Evolutionary conservation across 2,329 filamentous ascomycete genomes (phyloP), one percentile per base, ranked within the genome.

Genomic region (Fusarium siculi): DNA sequence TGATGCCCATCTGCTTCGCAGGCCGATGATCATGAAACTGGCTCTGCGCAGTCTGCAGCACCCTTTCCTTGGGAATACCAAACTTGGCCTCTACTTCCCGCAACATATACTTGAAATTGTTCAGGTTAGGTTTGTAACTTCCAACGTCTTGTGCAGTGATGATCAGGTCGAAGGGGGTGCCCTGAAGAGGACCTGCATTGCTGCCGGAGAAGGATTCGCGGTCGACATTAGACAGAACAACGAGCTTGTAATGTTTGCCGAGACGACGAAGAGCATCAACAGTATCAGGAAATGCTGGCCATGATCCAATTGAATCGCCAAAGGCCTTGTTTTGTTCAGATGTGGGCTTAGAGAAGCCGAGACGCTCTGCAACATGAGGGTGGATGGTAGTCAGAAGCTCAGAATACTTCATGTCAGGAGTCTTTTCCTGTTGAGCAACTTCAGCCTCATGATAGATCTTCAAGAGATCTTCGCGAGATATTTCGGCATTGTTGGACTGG

Each of bases 61-160:
- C 84, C 75, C 89, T 80, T 0, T 82, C 81, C 73, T 88, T 89
- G 58, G 84, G 81, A 0, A 92, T 79, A 0, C 88, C 89, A 74
- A 92, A 89, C n/a, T 85, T 84, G 3, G 81, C 76, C 75, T 87
- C 68, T 4, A 89, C 87, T 53, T 87, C 82, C 16, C 82, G 79
- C 9, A 93, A 78, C 85, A 94, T 85, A 77, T 91, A 90, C 63
- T 89, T 85, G 66, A 94, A 94, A 71, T 94, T 93, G 57, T 83
- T 82, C 36, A 83, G 76, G 73, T 90, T 85, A 0, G 93, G 93
- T 81, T 94, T 95, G 78, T 94, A 94, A 19, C 85, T 87, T 0
- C 92, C 92, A 34, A 94, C 88, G 44, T 93, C 90, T 78, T 94
- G 85, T 1, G 92, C 93, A 1, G 91, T 93, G 77, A 92, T 87